Conservation (phyloP, 148 eudicot genomes). For the Arbutus unedo region DNA sequence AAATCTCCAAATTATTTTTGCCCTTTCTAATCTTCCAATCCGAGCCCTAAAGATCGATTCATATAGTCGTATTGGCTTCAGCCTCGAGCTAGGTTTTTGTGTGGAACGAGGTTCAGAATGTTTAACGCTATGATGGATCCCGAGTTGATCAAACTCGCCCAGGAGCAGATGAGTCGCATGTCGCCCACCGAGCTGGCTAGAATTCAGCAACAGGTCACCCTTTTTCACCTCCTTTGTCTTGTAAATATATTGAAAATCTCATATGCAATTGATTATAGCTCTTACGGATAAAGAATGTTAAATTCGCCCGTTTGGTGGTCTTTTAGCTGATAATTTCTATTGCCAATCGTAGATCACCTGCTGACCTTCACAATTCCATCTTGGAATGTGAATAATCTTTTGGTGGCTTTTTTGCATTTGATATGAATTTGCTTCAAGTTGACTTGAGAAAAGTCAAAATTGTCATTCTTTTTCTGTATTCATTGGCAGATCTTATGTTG, state of each 20-base stretch:
- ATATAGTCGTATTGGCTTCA: background rate
- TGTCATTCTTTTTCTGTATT: background rate
- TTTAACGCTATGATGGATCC: constrained; percentile 93
- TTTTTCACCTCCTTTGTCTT: background rate
- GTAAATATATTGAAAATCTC: background rate
- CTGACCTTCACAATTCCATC: background rate
- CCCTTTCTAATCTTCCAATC: background rate
- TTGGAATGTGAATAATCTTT: background rate
- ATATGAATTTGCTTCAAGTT: constrained; percentile 3
- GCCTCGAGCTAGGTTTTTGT: background rate
- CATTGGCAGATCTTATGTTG: background rate
- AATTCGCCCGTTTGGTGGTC: background rate
- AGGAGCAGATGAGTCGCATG: constrained; percentile 97
- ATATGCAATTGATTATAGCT: background rate
- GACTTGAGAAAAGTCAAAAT: background rate
- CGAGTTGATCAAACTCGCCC: constrained; percentile 75
- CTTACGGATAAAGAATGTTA: background rate
- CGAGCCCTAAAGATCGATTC: constrained; percentile 1
- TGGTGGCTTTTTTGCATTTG: background rate
- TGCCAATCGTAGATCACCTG: background rate
- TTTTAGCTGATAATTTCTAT: background rate
- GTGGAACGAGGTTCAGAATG: constrained; percentile 25
- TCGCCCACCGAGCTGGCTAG: constrained; percentile 72
- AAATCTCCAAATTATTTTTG: background rate
- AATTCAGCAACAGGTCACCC: constrained; percentile 80